A percentile compares a stretch with the other conserved stretches of the same genome.
phyloP scores from a whole-genome alignment of 805 yeast species.

The Saccharomycopsis fermentans region DNA sequence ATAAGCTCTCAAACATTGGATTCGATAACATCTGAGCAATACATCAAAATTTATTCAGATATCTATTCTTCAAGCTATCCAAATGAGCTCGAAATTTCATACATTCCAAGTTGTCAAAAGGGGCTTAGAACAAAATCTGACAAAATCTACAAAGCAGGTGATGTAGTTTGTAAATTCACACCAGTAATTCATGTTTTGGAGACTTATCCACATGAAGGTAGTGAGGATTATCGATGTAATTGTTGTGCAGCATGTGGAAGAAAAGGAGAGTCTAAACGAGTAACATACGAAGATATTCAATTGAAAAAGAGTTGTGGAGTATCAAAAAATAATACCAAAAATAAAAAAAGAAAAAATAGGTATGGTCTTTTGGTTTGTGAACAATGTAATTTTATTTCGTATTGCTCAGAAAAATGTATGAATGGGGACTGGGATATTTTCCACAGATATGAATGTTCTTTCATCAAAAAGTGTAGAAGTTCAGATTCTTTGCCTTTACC shows the following conservation, averaged over 20 bases:
- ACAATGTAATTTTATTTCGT: background rate
- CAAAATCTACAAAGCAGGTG: background rate
- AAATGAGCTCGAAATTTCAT: background rate
- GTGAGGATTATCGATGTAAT: conserved; percentile 6
- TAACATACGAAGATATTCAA: background rate
- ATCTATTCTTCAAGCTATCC: background rate
- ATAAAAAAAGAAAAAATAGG: background rate
- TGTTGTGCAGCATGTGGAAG: conserved; percentile 2
- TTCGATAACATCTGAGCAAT: background rate
- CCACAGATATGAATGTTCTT: conserved; percentile 12
- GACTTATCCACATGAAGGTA: background rate
- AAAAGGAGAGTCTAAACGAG: background rate
- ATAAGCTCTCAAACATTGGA: background rate
- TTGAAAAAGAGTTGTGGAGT: background rate
- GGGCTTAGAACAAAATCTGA: background rate
- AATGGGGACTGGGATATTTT: conserved; percentile 1
- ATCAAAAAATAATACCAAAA: background rate
- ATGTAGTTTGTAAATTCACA: background rate
- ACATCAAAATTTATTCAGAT: background rate
- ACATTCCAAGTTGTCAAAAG: background rate
- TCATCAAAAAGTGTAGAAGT: background rate
- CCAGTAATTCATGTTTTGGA: conserved; percentile 5
- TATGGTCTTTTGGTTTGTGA: conserved; percentile 2
- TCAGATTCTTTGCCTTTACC: background rate
- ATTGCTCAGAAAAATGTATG: conserved; percentile 7